These are phyloP conservation scores for Wallacemonas sp. DNA, from an alignment of 208 protist genomes.

Conservation along the genomic window DNA sequence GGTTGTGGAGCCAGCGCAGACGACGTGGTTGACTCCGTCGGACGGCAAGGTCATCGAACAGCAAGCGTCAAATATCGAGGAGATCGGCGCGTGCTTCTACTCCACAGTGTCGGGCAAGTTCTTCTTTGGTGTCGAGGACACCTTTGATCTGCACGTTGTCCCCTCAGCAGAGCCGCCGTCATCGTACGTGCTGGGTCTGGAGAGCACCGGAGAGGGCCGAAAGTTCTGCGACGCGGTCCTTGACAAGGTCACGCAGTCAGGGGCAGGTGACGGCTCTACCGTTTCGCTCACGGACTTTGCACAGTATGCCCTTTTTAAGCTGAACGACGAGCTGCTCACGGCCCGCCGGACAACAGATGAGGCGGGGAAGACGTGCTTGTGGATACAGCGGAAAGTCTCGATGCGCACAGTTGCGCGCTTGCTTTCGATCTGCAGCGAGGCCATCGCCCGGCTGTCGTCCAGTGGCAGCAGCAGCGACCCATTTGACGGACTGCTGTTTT, in stretches of 20 bases:
- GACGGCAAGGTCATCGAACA: conserved; percentile 77
- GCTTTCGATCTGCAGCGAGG: conserved; percentile 14
- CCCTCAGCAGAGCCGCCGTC: conserved; percentile 18
- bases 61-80: conserved; percentile 37
- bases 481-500: conserved; percentile 54
- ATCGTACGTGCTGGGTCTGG: conserved; percentile 18
- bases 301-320: conserved; percentile 20
- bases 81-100: conserved; percentile 46
- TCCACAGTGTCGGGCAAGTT: conserved; percentile 32
- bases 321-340: conserved; percentile 16
- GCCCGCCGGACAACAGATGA: not conserved
- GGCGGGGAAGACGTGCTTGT: conserved; percentile 11
- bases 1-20: conserved; percentile 65
- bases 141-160: conserved; percentile 26
- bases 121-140: conserved; percentile 26
- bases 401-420: conserved; percentile 15
- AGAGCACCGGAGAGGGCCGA: conserved; percentile 30
- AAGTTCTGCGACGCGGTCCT: conserved; percentile 23
- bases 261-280: conserved; percentile 16
- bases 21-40: conserved; percentile 66
- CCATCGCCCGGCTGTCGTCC: not conserved
- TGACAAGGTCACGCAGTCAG: conserved; percentile 17
- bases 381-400: conserved; percentile 1
- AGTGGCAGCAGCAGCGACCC: not conserved
- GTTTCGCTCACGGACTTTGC: conserved; percentile 18